These are phyloP conservation scores for Colletotrichum godetiae DNA, from an alignment of 2,329 filamentous ascomycete species.

Conservation along the genomic window DNA sequence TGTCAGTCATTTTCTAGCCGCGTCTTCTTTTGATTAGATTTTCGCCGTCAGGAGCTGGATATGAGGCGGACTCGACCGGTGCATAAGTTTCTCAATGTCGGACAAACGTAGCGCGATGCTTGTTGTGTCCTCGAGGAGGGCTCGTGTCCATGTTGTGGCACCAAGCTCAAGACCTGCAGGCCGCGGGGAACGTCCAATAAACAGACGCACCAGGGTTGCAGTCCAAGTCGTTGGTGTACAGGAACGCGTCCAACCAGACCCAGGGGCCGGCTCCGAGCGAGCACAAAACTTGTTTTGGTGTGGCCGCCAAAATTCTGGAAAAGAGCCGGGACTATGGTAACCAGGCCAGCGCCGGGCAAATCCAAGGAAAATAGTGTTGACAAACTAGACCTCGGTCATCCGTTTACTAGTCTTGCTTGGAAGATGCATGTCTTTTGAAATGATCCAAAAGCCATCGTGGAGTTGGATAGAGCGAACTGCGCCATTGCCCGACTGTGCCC, in stretches of 20 bases:
- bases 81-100: conserved; percentile 8
- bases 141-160: conserved; percentile 35
- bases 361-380: background rate
- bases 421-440: background rate
- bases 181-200: conserved; percentile 19
- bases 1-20: conserved; percentile 3
- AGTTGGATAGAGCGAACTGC: background rate
- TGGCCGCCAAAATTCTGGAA: background rate
- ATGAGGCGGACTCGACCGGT: background rate
- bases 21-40: background rate
- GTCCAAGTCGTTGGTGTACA: conserved; percentile 27
- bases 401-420: background rate
- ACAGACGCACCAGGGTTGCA: conserved; percentile 1
- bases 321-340: background rate
- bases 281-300: conserved; percentile 33
- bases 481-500: background rate
- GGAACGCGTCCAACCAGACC: conserved; percentile 33
- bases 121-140: conserved; percentile 11
- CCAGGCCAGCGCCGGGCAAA: background rate
- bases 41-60: background rate
- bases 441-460: background rate
- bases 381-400: background rate
- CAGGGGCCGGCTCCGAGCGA: background rate
- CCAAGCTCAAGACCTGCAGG: conserved; percentile 14
- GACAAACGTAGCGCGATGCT: conserved; percentile 10